A percentile compares a stretch with the other conserved stretches of the same genome.
These are phyloP conservation scores for Kuraishia floccosa DNA, from an alignment of 805 yeast genomes.

Conservation along the genomic window DNA sequence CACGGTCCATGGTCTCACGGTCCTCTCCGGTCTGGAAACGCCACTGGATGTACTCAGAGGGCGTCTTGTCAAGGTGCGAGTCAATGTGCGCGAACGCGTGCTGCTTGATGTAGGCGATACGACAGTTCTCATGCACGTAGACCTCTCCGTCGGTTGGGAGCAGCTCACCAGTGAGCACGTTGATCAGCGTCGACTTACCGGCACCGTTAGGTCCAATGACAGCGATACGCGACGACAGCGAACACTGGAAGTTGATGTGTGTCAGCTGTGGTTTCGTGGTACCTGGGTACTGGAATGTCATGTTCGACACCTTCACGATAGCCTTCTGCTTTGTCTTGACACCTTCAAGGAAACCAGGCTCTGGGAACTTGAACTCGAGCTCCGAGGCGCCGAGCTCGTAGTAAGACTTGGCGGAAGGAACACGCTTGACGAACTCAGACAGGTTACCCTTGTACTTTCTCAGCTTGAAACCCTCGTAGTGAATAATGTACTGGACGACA, in stretches of 20 bases:
- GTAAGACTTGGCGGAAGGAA: conserved; percentile 98
- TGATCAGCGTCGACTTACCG: conserved; percentile 98
- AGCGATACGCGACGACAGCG: conserved; percentile 98
- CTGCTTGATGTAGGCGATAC: conserved; percentile 99
- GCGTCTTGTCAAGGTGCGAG: conserved; percentile 97
- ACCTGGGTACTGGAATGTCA: conserved; percentile 99
- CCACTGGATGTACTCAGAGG: conserved; percentile 99
- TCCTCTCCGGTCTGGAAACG: conserved; percentile 99
- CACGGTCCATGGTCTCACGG: conserved; percentile 99
- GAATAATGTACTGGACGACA: conserved; percentile 96
- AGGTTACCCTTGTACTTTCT: conserved; percentile 99
- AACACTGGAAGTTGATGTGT: conserved; percentile 96
- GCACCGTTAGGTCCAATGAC: conserved; percentile 99
- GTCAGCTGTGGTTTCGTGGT: conserved; percentile 89
- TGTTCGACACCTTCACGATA: conserved; percentile 93
- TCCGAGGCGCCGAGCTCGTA: conserved; percentile 98
- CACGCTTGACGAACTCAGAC: conserved; percentile 96
- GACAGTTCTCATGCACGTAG: conserved; percentile 98
- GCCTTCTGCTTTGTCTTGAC: conserved; percentile 99
- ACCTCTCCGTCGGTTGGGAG: conserved; percentile 98
- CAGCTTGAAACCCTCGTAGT: conserved; percentile 99
- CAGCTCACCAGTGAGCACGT: conserved; percentile 98
- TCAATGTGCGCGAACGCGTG: conserved; percentile 99
- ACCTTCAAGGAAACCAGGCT: conserved; percentile 99
- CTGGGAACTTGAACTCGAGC: conserved; percentile 95